Evolutionary conservation across 768 basidiomycete species (phyloP).

Genomic region (Russula olivacea): DNA sequence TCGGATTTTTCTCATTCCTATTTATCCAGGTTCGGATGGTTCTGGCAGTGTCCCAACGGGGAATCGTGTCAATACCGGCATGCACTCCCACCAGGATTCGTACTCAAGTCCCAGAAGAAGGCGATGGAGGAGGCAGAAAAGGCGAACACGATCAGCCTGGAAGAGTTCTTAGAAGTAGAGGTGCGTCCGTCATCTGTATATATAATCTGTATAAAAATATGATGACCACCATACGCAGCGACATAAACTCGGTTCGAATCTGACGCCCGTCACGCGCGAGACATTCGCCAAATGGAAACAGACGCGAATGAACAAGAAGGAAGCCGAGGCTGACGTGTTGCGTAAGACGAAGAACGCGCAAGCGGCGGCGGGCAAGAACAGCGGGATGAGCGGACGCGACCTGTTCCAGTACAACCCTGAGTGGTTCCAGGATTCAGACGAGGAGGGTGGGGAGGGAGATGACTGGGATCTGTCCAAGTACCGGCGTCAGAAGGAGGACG

Average conservation of each 20-base stretch:
- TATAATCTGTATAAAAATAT: background rate
- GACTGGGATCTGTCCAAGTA: conserved; percentile 52
- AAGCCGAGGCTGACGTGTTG: conserved; percentile 76
- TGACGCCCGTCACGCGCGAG: conserved; percentile 92
- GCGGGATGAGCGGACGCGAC: conserved; percentile 94
- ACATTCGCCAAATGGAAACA: conserved; percentile 93
- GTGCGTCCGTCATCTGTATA: conserved; percentile 41
- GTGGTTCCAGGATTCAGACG: conserved; percentile 81
- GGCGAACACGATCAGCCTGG: conserved; percentile 81
- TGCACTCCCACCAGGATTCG: conserved; percentile 92
- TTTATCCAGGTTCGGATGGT: conserved; percentile 72
- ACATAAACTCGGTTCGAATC: conserved; percentile 84
- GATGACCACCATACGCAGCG: conserved; percentile 45
- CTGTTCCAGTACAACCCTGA: conserved; percentile 97
- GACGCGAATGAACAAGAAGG: conserved; percentile 91
- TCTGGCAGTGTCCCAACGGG: conserved; percentile 92
- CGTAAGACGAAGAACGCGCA: conserved; percentile 79
- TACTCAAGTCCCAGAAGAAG: conserved; percentile 91
- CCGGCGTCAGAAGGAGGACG: conserved; percentile 55
- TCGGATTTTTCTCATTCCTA: background rate
- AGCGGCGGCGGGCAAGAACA: conserved; percentile 79
- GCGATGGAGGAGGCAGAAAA: conserved; percentile 87
- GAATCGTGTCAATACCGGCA: conserved; percentile 90
- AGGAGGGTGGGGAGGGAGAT: conserved; percentile 44
- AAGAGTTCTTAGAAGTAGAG: conserved; percentile 98